Conservation (phyloP, 495 filamentous ascomycete species). For the Penicillium mononematosum region DNA sequence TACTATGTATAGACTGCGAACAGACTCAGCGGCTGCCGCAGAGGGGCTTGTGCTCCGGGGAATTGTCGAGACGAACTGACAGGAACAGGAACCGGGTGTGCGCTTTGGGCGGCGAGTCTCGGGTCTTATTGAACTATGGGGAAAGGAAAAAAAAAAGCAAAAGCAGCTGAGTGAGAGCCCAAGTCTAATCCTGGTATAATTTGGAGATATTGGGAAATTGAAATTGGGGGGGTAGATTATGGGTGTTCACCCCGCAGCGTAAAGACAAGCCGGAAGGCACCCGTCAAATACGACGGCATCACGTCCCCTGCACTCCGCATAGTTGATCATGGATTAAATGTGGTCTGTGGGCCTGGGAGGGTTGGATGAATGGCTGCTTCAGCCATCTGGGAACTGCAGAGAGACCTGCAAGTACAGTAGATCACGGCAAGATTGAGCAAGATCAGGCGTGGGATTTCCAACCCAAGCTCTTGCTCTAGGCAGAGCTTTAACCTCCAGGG, state of each 20-base stretch:
- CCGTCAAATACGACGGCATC: constrained; percentile 7
- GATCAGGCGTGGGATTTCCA: constrained; percentile 7
- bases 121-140: neutral
- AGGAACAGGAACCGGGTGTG: constrained; percentile 13
- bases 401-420: constrained; percentile 9
- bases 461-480: constrained; percentile 1
- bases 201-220: neutral
- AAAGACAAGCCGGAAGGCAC: constrained; percentile 4
- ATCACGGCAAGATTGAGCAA: neutral
- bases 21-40: constrained; percentile 16
- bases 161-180: neutral
- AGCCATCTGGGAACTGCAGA: constrained; percentile 12
- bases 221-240: neutral
- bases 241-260: neutral
- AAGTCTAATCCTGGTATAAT: neutral
- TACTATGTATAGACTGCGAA: constrained; percentile 24
- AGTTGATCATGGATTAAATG: constrained; percentile 5
- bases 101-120: constrained; percentile 17
- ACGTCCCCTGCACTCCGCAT: constrained; percentile 11
- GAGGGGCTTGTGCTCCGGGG: constrained; percentile 11
- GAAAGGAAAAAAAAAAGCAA: neutral
- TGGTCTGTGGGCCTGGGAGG: constrained; percentile 21
- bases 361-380: constrained; percentile 22
- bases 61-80: constrained; percentile 8
- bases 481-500: neutral